Evolutionary conservation across 2,329 filamentous ascomycete species (phyloP), one percentile per base, ranked within the genome.

Genomic region (Colletotrichum orbiculare): DNA sequence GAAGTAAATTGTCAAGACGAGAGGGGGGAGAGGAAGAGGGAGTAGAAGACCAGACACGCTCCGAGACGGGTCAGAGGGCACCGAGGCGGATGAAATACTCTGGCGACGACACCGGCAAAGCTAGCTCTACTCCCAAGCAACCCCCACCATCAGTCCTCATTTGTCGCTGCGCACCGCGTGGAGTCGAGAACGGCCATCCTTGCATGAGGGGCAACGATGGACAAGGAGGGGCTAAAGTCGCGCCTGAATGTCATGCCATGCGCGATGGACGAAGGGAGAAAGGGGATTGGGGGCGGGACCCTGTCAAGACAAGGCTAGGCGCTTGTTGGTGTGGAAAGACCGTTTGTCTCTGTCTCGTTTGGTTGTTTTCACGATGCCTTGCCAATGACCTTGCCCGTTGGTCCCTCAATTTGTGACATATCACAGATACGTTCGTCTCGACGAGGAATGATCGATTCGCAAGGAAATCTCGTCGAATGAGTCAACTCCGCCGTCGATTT

Each of bases 41-140:
- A 25, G 25, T 25, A 25, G 25, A 25, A 9, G 41, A 41, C 25
- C 35, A 61, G 33, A 56, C 25, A 34, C 15, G 37, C 25, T 48
- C 48, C 53, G 33, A 35, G 33, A 15, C 43, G 25, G 38, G 45
- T 13, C 53, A 45, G 47, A 64, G 65, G 64, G 55, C 38, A 46
- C 47, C 33, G 33, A 46, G 50, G 48, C 61, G 33, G 46, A 68
- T 67, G 46, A 67, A 68, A 67, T 60, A 67, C 52, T 62, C 43
- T 62, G 64, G 34, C 60, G 54, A 60, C 54, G 25, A 25, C 25
- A 25, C 25, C 25, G 48, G 57, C 59, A 65, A 54, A 58, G 52
- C 61, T 60, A 11, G 10, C 50, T 25, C 25, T 25, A 25, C 25
- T 25, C 56, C 52, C 38, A 33, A 50, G 35, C 15, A 47, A 47